Evolutionary conservation across 2,329 filamentous ascomycete species (phyloP), one percentile per base, ranked within the genome.

Genomic region (Fusarium penzigii): DNA sequence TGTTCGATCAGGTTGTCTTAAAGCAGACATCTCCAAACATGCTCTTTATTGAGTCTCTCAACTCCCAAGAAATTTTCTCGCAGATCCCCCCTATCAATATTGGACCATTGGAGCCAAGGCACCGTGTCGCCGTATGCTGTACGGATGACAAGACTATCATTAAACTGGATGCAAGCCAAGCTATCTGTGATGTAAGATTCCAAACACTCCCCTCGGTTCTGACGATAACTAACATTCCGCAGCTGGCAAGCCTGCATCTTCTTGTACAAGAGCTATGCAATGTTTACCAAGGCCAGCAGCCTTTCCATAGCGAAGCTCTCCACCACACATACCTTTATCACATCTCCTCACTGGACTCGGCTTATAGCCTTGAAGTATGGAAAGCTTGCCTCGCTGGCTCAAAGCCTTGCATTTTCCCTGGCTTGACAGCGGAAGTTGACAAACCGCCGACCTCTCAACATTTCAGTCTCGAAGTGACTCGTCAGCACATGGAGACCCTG

Each of bases 1-100:
- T 82, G 0, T 82, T 77, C 51, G 78, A 82, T 51, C 77, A 76
- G 57, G 70, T 82, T 11, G 67, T 83, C 6, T 63, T 83, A 2
- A 72, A 72, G 9, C 73, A 71, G 43, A 70, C 72, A 14, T 80
- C 78, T 0, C 78, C 80, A 1, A 74, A 70, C 36, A 81, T 82
- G 75, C 67, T 82, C 5, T 82, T 82, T 48, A 73, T 83, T 42
- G 80, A 82, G 46, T 74, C 75, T 2, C 68, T 67, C 1, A 47
- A 63, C 60, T 72, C 44, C 52, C 71, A 49, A 64, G 75, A 59
- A 62, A 78, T 59, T 64, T 73, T 50, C 56, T 74, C 55, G 53
- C 69, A 48, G 58, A 63, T 81, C 1, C 77, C 79, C 1, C 67
- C 73, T 6, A 62, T 81, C 42, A 68, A 68, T 36, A 63, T 53